Evolutionary conservation across 129 eudicot species (phyloP), one percentile per base, ranked within the genome.

Genomic region (Lonicera japonica): DNA sequence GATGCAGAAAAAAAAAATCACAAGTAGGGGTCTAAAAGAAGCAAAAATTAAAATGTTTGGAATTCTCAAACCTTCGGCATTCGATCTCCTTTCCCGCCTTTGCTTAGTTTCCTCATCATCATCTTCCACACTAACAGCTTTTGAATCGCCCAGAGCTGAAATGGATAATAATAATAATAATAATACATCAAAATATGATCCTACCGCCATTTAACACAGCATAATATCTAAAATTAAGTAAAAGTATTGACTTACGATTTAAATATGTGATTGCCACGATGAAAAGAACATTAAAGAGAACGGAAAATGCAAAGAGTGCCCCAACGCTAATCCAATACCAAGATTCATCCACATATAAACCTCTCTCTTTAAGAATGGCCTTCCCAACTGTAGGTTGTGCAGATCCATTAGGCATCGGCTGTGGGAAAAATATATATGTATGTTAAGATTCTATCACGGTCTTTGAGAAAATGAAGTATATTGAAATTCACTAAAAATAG

Each of bases 261-360:
- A 78, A 54, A 45, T 54, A 78, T 21, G 74, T 61, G 36, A 78
- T 43, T 16, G 79, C 75, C 14, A 8, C 54, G 16, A 68, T 58
- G 71, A 72, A 73, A 21, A 63, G 64, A 11, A 78, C 16, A 71
- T 78, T 78, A 68, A 78, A 78, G 12, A 78, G 64, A 39, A 68
- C 19, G 15, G 79, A 72, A 38, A 61, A 78, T 9, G 67, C 79
- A 24, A 78, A 51, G 15, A 78, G 83, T 17, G 79, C 83, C 0
- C 25, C 46, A 10, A 73, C 43, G 54, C 79, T 61, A n/a, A 73
- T 68, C 83, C 83, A 78, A 56, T 67, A 78, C 83, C 67, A 55
- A 16, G 39, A 48, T 14, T 73, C 78, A 0, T 51, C 56, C 12
- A 66, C 65, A 25, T 48, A 72, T 25, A 72, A 46, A 5, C 83